Base-by-base conservation (phyloP, 331 rosid species). In the Prunus yedoensis region DNA sequence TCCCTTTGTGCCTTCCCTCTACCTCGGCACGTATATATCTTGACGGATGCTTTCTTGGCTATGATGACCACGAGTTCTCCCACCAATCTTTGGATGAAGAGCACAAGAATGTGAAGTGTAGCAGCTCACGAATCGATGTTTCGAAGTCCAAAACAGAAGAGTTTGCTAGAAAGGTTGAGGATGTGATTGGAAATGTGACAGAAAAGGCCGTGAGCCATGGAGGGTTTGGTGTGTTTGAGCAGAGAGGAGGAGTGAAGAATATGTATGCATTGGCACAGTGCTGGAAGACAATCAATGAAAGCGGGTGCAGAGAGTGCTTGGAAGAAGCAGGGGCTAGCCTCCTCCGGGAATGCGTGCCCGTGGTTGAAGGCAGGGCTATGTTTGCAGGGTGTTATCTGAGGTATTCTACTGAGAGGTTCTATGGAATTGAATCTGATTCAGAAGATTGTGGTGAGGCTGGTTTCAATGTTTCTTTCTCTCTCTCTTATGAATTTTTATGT, bases 241-340 rank as follows among this genome's bases (percentile, higher is more conserved):
- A 53, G 35, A 14, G 77, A 62, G 74, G 92, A 43, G 81, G 80
- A 4, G 66, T 18, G 30, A 85, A 74, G 35, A 66, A 68, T 53
- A 83, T 87, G 69, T 88, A 78, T 66, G 90, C 81, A 10, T 16
- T 88, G 84, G 96, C 93, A 2, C 96, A 90, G 63, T 88, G 96
- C 66, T 90, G 96, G 91, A 76, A 32, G 56, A 78, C 83, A 0
- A 23, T 81, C 2, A 32, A 83, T 32, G 20, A 17, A 13, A 41
- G 25, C 21, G 73, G n/a, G 4, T 90, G 90, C 43, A 53, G 52
- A 25, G 13, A 45, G 21, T 90, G 93, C 68, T 76, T 88, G 75
- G n/a, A 10, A 8, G 66, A 12, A 17, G 86, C 96, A 0, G 74
- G 20, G 46, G 17, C 3, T 3, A 78, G 35, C 21, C 27, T 57